Conservation (phyloP, 257 asterid genomes). For the Avicennia marina region DNA sequence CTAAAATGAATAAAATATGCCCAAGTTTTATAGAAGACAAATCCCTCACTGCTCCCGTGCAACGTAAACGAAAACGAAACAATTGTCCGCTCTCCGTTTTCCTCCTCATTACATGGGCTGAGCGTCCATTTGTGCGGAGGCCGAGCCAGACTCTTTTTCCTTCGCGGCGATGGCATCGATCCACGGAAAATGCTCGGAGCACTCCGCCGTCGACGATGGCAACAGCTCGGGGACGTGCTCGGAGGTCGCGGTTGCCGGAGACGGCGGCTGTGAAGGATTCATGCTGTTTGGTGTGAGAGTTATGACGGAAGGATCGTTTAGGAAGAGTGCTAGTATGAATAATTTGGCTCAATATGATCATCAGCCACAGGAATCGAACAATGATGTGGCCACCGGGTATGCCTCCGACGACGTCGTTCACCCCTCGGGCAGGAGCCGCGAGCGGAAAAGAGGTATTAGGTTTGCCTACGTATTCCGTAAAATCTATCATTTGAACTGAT, state of each 20-base stretch:
- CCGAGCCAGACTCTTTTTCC: constrained; percentile 1
- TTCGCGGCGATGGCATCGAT: constrained; percentile 30
- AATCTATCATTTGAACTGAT: not conserved
- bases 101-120: too few relatives aligned
- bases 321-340: constrained; percentile 89
- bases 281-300: constrained; percentile 94
- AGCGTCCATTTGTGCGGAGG: constrained; percentile 14
- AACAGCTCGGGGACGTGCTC: constrained; percentile 33
- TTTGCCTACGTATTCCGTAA: not conserved
- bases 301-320: constrained; percentile 62
- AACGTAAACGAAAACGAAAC: not conserved
- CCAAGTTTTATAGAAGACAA: too few relatives aligned
- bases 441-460: constrained; percentile 69
- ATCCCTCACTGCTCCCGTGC: not conserved
- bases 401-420: constrained; percentile 95
- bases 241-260: constrained; percentile 30
- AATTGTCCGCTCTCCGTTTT: too few relatives aligned
- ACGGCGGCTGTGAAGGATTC: constrained; percentile 43
- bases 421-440: constrained; percentile 75
- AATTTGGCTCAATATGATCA: constrained; percentile 67
- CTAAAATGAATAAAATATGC: too few relatives aligned
- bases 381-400: constrained; percentile 64
- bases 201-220: constrained; percentile 37
- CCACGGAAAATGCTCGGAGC: constrained; percentile 29
- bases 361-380: constrained; percentile 54